Evolutionary conservation across 768 basidiomycete genomes (phyloP).

Genomic region (Kwoniella newhampshirensis): DNA sequence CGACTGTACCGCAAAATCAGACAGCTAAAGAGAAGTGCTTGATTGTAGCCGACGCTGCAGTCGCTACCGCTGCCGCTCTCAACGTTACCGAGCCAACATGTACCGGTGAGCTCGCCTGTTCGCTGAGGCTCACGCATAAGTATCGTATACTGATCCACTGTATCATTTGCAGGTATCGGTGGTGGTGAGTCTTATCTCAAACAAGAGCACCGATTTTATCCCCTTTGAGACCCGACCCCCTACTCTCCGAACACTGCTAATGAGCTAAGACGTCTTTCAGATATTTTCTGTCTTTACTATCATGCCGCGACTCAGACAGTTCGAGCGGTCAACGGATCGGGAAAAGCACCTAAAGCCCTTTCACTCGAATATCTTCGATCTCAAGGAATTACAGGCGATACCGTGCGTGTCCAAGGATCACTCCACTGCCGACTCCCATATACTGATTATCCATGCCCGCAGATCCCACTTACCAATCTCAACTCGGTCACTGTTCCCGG

Average conservation of each 20-base stretch:
- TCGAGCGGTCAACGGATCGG: constrained; percentile 89
- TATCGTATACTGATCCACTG: too few relatives aligned
- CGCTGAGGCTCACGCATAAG: too few relatives aligned
- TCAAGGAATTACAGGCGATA: constrained; percentile 65
- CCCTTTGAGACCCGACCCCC: too few relatives aligned
- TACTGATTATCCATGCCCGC: too few relatives aligned
- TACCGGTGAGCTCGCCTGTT: constrained; percentile 78
- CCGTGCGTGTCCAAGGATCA: constrained; percentile 22
- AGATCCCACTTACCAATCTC: constrained; percentile 75
- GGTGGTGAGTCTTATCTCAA: constrained; percentile 51
- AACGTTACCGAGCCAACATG: constrained; percentile 84
- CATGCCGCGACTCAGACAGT: constrained; percentile 78
- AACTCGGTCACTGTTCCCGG: constrained; percentile 76
- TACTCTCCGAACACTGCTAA: too few relatives aligned
- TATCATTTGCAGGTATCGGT: constrained; percentile 45
- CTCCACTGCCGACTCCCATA: too few relatives aligned
- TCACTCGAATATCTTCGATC: constrained; percentile 69
- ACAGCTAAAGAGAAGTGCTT: background rate
- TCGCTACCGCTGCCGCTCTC: constrained; percentile 85
- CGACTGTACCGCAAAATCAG: background rate
- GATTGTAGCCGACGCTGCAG: constrained; percentile 83
- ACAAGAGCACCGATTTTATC: too few relatives aligned
- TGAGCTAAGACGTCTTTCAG: too few relatives aligned
- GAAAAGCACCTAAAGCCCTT: constrained; percentile 76
- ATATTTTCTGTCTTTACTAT: constrained; percentile 80